Evolutionary conservation across 2,329 filamentous ascomycete genomes (phyloP), one percentile per base, ranked within the genome.

Genomic region (Exophiala viscosa): DNA sequence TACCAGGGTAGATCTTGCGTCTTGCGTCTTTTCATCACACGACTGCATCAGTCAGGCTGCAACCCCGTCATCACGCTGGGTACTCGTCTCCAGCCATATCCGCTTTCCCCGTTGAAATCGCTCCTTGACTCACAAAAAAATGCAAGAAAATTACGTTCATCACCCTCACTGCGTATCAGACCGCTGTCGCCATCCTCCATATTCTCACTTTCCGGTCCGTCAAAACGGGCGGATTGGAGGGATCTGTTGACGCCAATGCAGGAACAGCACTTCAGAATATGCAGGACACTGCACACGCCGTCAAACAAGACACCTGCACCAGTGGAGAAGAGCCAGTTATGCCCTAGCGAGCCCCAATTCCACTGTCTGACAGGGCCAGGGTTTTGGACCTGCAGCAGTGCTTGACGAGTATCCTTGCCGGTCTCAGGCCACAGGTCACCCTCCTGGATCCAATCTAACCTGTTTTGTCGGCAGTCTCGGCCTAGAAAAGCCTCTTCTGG

Each of bases 221-320:
- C 39, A 41, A 41, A 13, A 41, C 2, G 15, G 33, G 32, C 28
- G 36, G 18, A 36, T 44, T 33, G 31, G 17, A 34, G 49, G 39
- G 10, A n/a, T 23, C 40, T 23, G n/a, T 45, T 35, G 55, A 53
- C 56, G 56, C 53, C 56, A 59, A 59, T 59, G 56, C 56, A 59
- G 56, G 56, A 59, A 59, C 56, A 51, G 11, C 33, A 39, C 53
- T 46, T 23, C 44, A 39, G 33, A 34, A 38, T 31, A 20, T 44
- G 34, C 44, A 47, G 31, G 15, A 17, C 40, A 31, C 18, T 8
- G n/a, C 17, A n/a, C 2, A 17, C 3, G 4, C 18, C 17, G n/a
- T 17, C n/a, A 15, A 40, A 17, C 17, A 15, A 17, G 38, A 42
- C 4, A 23, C 28, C 23, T 28, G 23, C 23, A 18, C 17, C 44